These are phyloP conservation scores for Fusarium zealandicum DNA, from an alignment of 2,329 filamentous ascomycete genomes.

Conservation along the genomic window DNA sequence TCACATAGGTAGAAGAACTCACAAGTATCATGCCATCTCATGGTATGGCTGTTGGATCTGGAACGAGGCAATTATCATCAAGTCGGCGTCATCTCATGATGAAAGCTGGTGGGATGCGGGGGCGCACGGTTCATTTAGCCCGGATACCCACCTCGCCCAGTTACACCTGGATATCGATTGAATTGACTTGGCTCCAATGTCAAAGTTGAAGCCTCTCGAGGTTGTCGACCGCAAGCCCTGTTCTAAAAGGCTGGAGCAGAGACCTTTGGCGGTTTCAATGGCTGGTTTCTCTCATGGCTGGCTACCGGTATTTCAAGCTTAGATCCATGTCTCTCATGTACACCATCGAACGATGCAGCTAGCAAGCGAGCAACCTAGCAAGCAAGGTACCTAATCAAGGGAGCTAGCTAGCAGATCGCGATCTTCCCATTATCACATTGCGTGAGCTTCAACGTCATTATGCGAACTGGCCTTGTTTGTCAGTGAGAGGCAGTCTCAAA, in stretches of 20 bases:
- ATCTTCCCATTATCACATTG: constrained; percentile 19
- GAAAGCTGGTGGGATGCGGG: constrained; percentile 33
- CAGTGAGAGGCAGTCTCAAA: too few relatives aligned
- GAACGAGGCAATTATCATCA: neutral
- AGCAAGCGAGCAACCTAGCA: too few relatives aligned
- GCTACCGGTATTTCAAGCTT: too few relatives aligned
- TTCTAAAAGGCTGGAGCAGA: too few relatives aligned
- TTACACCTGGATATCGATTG: constrained; percentile 3
- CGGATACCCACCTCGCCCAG: neutral
- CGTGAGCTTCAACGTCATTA: constrained; percentile 9
- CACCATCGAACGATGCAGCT: neutral
- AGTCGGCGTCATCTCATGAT: constrained; percentile 12
- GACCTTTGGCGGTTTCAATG: neutral
- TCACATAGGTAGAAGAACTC: neutral
- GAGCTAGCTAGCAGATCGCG: constrained; percentile 17
- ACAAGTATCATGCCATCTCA: too few relatives aligned
- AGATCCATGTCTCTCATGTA: neutral
- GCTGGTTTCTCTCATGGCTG: too few relatives aligned
- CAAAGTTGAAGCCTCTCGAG: neutral
- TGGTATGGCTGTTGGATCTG: neutral
- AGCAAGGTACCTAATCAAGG: too few relatives aligned
- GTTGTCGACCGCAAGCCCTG: too few relatives aligned
- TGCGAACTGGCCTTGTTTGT: neutral
- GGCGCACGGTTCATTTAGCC: constrained; percentile 27
- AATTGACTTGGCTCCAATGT: neutral